phyloP scores from a whole-genome alignment of 2,329 filamentous ascomycete species.

The Fusarium nematophilum region DNA sequence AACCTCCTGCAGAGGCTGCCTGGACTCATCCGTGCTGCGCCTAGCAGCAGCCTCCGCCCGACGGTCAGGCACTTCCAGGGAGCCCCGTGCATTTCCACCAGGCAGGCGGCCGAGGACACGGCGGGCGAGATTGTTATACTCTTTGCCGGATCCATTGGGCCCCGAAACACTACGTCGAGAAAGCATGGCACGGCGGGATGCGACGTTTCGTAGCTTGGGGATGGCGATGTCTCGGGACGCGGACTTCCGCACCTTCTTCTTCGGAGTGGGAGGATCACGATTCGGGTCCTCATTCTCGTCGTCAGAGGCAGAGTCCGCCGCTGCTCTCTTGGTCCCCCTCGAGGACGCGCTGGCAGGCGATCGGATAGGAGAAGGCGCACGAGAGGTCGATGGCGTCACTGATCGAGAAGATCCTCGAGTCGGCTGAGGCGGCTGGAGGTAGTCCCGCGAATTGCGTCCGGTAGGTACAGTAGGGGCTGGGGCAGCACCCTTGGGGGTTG shows the following conservation, averaged over 20 bases:
- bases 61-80: conserved; percentile 30
- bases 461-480: conserved; percentile 33
- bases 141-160: conserved; percentile 32
- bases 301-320: conserved; percentile 50
- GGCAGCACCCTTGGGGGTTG: conserved; percentile 33
- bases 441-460: conserved; percentile 28
- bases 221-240: conserved; percentile 57
- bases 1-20: conserved; percentile 32
- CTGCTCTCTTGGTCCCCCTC: conserved; percentile 64
- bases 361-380: conserved; percentile 38
- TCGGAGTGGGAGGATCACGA: conserved; percentile 44
- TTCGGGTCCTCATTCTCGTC: conserved; percentile 46
- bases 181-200: conserved; percentile 39
- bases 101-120: conserved; percentile 42
- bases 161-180: conserved; percentile 46
- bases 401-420: conserved; percentile 45
- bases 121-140: conserved; percentile 41
- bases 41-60: conserved; percentile 26
- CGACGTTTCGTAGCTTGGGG: conserved; percentile 47
- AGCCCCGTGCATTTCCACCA: conserved; percentile 32
- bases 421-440: conserved; percentile 35
- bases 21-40: conserved; percentile 31
- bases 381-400: conserved; percentile 36
- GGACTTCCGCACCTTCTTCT: conserved; percentile 66
- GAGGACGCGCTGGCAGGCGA: conserved; percentile 52